Evolutionary conservation across 2,329 filamentous ascomycete genomes (phyloP).

Genomic region (Aspergillus eucalypticola): DNA sequence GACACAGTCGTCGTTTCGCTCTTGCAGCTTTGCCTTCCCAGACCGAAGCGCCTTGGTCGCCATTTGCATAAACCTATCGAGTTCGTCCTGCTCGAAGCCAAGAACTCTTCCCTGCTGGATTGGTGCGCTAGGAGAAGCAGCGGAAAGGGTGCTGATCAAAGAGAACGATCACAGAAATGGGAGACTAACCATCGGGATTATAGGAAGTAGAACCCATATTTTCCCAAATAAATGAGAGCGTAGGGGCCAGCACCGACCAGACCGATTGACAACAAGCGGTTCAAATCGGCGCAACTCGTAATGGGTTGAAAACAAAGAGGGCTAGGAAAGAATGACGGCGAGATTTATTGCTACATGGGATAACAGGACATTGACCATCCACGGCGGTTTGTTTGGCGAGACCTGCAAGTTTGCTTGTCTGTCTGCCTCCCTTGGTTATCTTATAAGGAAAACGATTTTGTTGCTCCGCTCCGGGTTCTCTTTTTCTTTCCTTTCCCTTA

Average conservation of each 20-base stretch:
- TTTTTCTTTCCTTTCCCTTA: background rate
- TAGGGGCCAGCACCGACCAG: slow-evolving; percentile 25
- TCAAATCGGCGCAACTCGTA: slow-evolving; percentile 20
- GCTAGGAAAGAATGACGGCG: slow-evolving; percentile 7
- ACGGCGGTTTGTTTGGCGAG: slow-evolving; percentile 6
- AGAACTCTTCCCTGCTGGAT: background rate
- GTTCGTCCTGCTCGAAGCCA: slow-evolving; percentile 1
- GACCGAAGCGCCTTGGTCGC: background rate
- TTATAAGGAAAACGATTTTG: background rate
- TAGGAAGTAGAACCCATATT: slow-evolving; percentile 39
- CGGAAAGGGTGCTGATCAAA: slow-evolving; percentile 16
- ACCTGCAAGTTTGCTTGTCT: background rate
- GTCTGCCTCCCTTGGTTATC: slow-evolving; percentile 3
- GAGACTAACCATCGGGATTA: slow-evolving; percentile 43
- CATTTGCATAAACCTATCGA: background rate
- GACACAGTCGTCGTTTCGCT: slow-evolving; percentile 1
- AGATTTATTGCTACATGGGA: slow-evolving; percentile 26
- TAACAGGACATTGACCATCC: slow-evolving; percentile 10
- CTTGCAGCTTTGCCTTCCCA: background rate
- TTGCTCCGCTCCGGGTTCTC: background rate
- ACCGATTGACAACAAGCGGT: slow-evolving; percentile 21
- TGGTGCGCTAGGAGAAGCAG: background rate
- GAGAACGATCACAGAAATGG: slow-evolving; percentile 12
- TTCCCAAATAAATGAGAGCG: slow-evolving; percentile 21
- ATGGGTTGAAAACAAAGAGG: slow-evolving; percentile 4